A percentile compares a stretch with the other conserved stretches of the same genome.
phyloP scores from a whole-genome alignment of 2,329 filamentous ascomycete species.

The Cordyceps tenuipes region DNA sequence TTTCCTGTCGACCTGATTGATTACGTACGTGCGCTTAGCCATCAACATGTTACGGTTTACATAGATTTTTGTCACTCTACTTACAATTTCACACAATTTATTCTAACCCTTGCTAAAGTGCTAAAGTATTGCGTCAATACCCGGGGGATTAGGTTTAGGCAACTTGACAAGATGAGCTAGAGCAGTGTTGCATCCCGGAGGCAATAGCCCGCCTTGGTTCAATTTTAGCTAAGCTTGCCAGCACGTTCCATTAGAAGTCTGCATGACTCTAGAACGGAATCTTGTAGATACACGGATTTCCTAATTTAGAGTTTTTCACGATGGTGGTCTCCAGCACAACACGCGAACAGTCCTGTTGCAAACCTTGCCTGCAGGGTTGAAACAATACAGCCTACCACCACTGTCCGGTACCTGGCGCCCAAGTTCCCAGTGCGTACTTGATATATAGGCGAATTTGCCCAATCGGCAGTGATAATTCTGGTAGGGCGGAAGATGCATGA shows the following conservation, averaged over 20 bases:
- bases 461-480: background rate
- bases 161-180: background rate
- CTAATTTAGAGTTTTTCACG: background rate
- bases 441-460: too few relatives aligned
- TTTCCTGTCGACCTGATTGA: constrained; percentile 1
- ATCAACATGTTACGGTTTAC: background rate
- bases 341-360: background rate
- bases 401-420: too few relatives aligned
- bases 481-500: background rate
- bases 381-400: too few relatives aligned
- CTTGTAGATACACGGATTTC: background rate
- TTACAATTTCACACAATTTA: background rate
- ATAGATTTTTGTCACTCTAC: background rate
- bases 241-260: background rate
- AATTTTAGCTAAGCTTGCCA: constrained; percentile 5
- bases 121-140: background rate
- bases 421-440: too few relatives aligned
- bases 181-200: background rate
- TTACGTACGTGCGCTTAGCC: background rate
- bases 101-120: background rate
- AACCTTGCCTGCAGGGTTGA: background rate
- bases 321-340: background rate
- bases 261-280: background rate
- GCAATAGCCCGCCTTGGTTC: background rate
- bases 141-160: background rate